Base-by-base conservation (phyloP, 2,329 filamentous ascomycete species). In the Epichloe bromicola region DNA sequence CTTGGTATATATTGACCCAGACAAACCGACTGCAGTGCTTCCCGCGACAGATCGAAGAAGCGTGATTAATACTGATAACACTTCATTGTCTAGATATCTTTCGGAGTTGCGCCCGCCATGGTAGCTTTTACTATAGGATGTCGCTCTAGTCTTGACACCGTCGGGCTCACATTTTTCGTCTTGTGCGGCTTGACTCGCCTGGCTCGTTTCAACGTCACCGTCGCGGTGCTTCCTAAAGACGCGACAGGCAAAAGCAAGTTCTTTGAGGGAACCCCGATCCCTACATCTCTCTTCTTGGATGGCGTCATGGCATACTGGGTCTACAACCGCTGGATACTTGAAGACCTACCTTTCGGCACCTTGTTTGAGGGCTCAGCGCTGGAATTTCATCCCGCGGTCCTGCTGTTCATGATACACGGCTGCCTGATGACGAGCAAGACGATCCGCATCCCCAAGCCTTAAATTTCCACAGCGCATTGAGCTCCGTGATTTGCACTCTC, bases 151-250 rank as follows among this genome's bases (percentile, higher is more conserved):
- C 66, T 88, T 63, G 93, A 98, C 70, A 90, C 94, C 61, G 60
- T 95, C 50, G 75, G 73, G 56, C 73, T 98, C 44, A 76, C 85
- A 52, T 88, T 91, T 70, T 98, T 97, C 69, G 89, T 97, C 43
- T 85, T 98, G 48, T 94, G 88, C 69, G 93, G 93, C 52, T 81
- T 98, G 45, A 95, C 90, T 3, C 84, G 93, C 47, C 81, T 98
- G 11, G 93, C 93, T 44, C 86, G 93, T 57, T 98, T 98, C 82
- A 98, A 98, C 68, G 93, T 98, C 48, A 97, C 93, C 11, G 90
- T 93, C 38, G 78, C 83, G 37, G 82, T 84, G 59, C 79, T 98
- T 12, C 93, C 93, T 55, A 96, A 97, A 70, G 93, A 98, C 65
- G 85, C 82, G 46, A 80, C 79, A 0, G 93, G 93, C 59, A 98